phyloP scores from a whole-genome alignment of 1,284 basidiomycete species.

The Blastosporella zonata region DNA sequence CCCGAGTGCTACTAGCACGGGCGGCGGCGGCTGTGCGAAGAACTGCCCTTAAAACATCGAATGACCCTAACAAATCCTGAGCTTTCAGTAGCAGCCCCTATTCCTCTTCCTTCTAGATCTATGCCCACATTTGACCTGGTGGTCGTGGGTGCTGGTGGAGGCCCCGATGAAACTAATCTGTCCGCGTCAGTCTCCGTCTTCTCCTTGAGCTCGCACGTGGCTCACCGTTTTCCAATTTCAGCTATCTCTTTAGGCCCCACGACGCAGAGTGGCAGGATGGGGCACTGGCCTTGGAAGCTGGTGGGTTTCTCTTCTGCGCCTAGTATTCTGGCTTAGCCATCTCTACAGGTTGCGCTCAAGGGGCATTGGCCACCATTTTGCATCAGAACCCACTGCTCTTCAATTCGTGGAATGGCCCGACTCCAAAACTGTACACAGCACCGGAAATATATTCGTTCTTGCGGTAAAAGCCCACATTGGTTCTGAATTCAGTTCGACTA shows the following conservation, averaged over 20 bases:
- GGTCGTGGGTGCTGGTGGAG: conserved; percentile 75
- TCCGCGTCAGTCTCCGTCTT: conserved; percentile 53
- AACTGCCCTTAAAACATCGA: conserved; percentile 11
- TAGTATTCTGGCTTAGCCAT: conserved; percentile 1
- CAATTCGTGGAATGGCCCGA: conserved; percentile 22
- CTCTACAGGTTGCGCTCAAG: conserved; percentile 65
- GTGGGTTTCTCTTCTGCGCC: conserved; percentile 31
- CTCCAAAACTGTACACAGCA: conserved; percentile 35
- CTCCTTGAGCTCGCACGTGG: conserved; percentile 14
- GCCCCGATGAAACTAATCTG: conserved; percentile 72
- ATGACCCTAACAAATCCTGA: conserved; percentile 11
- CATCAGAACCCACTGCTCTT: conserved; percentile 52
- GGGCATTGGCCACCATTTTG: conserved; percentile 58
- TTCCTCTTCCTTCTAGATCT: conserved; percentile 11
- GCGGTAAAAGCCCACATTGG: conserved; percentile 34
- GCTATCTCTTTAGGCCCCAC: conserved; percentile 68
- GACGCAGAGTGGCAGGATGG: conserved; percentile 63
- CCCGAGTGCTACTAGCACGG: conserved; percentile 4
- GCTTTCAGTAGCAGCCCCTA: conserved; percentile 4
- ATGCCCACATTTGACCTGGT: conserved; percentile 65
- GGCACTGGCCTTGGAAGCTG: conserved; percentile 71
- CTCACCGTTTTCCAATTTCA: conserved; percentile 32
- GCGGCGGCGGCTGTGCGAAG: conserved; percentile 15
- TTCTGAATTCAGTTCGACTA: conserved; percentile 2
- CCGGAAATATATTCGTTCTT: conserved; percentile 59